Conservation (phyloP, 2,329 filamentous ascomycete species). For the Ophiostoma sp. region DNA sequence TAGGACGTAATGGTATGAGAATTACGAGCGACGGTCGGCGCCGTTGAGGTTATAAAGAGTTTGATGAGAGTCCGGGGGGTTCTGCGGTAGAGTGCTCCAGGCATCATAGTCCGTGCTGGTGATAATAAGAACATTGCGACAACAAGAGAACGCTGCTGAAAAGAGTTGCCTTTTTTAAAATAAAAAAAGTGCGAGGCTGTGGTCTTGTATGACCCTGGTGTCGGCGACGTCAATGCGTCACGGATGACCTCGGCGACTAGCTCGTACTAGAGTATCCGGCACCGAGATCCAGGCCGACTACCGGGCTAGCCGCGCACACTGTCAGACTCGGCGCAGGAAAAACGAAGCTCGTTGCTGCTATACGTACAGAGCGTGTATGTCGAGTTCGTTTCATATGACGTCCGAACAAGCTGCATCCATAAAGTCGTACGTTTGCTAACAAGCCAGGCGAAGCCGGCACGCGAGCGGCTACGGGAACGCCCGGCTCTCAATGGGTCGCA, state of each 20-base stretch:
- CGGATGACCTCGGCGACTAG: background rate
- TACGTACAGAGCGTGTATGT: background rate
- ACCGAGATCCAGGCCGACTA: constrained; percentile 16
- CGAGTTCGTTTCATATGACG: background rate
- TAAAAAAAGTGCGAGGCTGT: background rate
- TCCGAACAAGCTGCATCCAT: background rate
- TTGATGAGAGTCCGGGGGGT: background rate
- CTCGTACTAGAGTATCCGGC: background rate
- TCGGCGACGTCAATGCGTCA: constrained; percentile 9
- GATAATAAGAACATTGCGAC: background rate
- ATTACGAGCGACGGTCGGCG: background rate
- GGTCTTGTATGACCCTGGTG: constrained; percentile 1
- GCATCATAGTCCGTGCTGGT: background rate
- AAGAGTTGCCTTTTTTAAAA: background rate
- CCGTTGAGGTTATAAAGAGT: background rate
- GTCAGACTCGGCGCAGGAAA: background rate
- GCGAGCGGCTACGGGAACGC: background rate
- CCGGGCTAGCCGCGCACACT: constrained; percentile 4
- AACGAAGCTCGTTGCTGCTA: background rate
- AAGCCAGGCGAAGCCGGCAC: background rate
- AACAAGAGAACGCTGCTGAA: background rate
- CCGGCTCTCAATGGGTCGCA: background rate
- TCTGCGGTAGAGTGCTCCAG: background rate
- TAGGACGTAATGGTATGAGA: background rate
- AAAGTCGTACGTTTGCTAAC: background rate